Percentiles rank a stretch among this genome's conserved stretches.
phyloP scores from a whole-genome alignment of 805 yeast genomes.

The Wickerhamiella slavikovae region DNA sequence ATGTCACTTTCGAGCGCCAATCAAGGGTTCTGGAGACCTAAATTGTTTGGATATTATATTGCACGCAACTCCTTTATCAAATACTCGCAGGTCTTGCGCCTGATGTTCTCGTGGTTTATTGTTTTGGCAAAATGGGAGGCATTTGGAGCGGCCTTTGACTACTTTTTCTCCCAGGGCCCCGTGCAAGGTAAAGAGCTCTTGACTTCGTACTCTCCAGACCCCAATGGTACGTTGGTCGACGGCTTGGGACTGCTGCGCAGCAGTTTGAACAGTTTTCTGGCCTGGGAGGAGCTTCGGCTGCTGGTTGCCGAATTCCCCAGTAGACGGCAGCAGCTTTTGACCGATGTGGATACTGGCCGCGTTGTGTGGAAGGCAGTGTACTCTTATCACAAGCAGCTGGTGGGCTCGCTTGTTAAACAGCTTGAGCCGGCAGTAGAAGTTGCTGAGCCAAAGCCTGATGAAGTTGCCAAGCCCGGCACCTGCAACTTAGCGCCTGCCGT shows the following conservation, averaged over 20 bases:
- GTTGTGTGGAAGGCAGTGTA: slow-evolving; percentile 15
- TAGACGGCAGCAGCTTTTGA: slow-evolving; percentile 18
- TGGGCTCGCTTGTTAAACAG: background rate
- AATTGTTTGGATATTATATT: background rate
- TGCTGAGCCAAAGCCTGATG: slow-evolving; percentile 5
- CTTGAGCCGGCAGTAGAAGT: background rate
- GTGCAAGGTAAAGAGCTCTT: slow-evolving; percentile 13
- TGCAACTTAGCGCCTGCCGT: too few relatives aligned
- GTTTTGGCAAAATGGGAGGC: slow-evolving; percentile 12
- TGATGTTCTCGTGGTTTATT: slow-evolving; percentile 5
- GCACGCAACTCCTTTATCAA: too few relatives aligned
- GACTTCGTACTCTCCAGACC: slow-evolving; percentile 14
- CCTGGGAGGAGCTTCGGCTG: slow-evolving; percentile 20
- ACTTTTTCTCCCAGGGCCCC: slow-evolving; percentile 21
- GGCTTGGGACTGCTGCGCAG: slow-evolving; percentile 14
- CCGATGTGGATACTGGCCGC: slow-evolving; percentile 16
- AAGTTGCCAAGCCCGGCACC: too few relatives aligned
- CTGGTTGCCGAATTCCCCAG: slow-evolving; percentile 14
- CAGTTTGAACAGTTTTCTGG: slow-evolving; percentile 15
- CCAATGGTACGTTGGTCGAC: slow-evolving; percentile 19
- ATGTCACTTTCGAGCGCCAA: slow-evolving; percentile 1
- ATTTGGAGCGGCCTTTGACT: slow-evolving; percentile 13
- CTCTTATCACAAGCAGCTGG: background rate
- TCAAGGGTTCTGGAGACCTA: too few relatives aligned
- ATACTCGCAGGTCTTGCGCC: background rate